Percentiles rank a stretch among this genome's conserved stretches.
phyloP scores from a whole-genome alignment of 108 stramenopile genomes.

The Aurantiochytrium sp. region DNA sequence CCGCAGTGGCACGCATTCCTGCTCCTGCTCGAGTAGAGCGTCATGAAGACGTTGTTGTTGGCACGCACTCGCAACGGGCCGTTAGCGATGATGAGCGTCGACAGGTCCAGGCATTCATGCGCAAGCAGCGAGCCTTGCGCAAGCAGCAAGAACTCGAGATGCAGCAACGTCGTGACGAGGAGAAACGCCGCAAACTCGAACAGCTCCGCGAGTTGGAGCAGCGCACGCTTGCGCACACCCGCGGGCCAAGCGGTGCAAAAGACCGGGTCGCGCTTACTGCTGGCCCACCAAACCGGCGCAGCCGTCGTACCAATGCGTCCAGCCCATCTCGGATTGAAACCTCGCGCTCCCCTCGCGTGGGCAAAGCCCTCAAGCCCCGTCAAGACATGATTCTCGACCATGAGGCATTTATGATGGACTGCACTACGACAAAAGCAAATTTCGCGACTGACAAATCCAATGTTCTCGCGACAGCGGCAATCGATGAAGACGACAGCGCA shows the following conservation, averaged over 20 bases:
- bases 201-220: not conserved
- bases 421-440: too few species aligned
- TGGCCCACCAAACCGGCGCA: not conserved
- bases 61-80: not conserved
- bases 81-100: not conserved
- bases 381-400: not conserved
- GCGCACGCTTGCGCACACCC: not conserved
- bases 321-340: not conserved
- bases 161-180: not conserved
- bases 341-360: not conserved
- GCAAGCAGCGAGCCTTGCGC: not conserved
- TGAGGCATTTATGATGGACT: conserved; percentile 8
- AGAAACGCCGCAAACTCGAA: not conserved
- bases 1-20: not conserved
- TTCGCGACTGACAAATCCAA: too few species aligned
- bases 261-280: not conserved
- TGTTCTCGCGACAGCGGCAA: too few species aligned
- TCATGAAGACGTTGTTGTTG: not conserved
- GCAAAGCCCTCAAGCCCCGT: not conserved
- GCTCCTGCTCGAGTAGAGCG: not conserved
- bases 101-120: not conserved
- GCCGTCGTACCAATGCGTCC: not conserved
- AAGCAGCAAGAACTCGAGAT: not conserved
- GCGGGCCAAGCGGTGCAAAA: not conserved
- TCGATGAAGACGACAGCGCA: too few species aligned